Evolutionary conservation across 257 asterid species (phyloP).

Genomic region (Perilla frutescens): DNA sequence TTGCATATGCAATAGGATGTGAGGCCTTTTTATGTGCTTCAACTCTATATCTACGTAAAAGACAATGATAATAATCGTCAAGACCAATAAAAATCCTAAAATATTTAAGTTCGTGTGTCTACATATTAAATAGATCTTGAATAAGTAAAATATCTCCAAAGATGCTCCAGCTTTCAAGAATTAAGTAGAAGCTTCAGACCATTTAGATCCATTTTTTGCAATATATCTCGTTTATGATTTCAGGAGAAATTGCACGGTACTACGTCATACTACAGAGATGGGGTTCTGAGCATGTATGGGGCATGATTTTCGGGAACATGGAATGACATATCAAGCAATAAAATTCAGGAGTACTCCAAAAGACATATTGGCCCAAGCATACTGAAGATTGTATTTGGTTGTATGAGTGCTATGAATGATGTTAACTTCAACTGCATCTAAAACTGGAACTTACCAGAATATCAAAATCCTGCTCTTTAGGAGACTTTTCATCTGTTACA

Average conservation of each 20-base stretch:
- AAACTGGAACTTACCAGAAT: conserved; percentile 66
- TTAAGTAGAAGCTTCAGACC: not conserved
- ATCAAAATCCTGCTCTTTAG: conserved; percentile 98
- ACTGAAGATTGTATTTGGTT: conserved; percentile 14
- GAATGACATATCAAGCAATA: conserved; percentile 11
- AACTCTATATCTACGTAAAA: not conserved
- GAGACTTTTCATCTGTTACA: conserved; percentile 93
- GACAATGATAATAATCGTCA: not conserved
- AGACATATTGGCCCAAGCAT: not conserved
- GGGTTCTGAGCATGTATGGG: conserved; percentile 14
- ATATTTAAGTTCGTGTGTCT: not conserved
- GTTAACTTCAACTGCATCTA: conserved; percentile 29
- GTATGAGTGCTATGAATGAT: conserved; percentile 26
- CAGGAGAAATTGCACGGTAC: conserved; percentile 4
- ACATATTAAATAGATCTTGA: not conserved
- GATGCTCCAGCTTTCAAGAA: not conserved
- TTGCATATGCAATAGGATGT: not conserved
- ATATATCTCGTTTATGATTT: conserved; percentile 18
- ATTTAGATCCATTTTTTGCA: conserved; percentile 22
- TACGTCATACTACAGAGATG: not conserved
- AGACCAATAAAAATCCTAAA: not conserved
- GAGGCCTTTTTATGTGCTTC: not conserved
- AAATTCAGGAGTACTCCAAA: conserved; percentile 9
- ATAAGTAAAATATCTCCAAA: conserved; percentile 12
- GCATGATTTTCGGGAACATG: conserved; percentile 6